A percentile compares a stretch with the other conserved stretches of the same genome.
phyloP scores from a whole-genome alignment of 768 basidiomycete species.

The Lactarius sp. region DNA sequence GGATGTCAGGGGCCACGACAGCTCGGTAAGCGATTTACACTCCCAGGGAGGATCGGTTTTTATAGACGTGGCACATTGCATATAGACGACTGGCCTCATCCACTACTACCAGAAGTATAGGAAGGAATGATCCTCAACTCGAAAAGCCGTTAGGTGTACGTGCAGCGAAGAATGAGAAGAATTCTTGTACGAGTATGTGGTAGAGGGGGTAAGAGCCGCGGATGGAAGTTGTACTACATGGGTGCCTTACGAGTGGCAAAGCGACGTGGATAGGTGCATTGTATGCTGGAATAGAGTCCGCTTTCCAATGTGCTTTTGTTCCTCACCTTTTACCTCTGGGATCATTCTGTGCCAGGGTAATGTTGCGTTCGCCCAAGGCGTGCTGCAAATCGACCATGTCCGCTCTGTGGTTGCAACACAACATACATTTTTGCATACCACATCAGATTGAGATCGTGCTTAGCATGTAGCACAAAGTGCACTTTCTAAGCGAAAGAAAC shows the following conservation, averaged over 20 bases:
- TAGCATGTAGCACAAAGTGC: not conserved
- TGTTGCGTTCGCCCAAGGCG: not conserved
- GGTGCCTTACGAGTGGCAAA: not conserved
- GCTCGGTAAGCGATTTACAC: slow-evolving; percentile 46
- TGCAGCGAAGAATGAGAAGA: not conserved
- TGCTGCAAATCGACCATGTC: not conserved
- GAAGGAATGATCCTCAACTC: slow-evolving; percentile 48
- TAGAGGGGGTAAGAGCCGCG: not conserved
- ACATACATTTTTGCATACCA: not conserved
- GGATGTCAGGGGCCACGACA: slow-evolving; percentile 85
- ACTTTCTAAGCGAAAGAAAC: not conserved
- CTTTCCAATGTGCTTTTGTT: not conserved
- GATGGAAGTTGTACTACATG: not conserved
- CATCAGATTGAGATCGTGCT: not conserved
- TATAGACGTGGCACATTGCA: slow-evolving; percentile 4
- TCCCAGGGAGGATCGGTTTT: not conserved
- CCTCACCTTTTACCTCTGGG: not conserved
- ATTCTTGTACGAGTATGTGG: not conserved
- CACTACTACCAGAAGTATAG: slow-evolving; percentile 93
- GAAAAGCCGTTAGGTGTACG: not conserved
- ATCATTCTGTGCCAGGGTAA: not conserved
- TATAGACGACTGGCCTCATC: slow-evolving; percentile 89
- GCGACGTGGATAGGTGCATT: not conserved
- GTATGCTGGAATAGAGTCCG: not conserved
- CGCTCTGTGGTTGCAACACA: not conserved